Percentiles rank a stretch among this genome's conserved stretches.
Conservation (phyloP, 2,329 filamentous ascomycete species). For the Dactylellina leptospora region DNA sequence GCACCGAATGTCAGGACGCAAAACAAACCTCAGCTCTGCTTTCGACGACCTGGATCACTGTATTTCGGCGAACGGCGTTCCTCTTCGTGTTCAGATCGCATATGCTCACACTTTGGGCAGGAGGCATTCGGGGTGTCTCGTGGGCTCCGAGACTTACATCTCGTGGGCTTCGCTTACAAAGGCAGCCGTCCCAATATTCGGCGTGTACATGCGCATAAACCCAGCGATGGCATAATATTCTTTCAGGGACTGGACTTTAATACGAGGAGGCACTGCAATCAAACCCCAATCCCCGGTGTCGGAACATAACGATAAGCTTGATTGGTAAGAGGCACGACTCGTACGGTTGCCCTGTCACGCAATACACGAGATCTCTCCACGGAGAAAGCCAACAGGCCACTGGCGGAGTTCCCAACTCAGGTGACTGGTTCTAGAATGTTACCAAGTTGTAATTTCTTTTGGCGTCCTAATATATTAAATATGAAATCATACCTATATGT, state of each 20-base stretch:
- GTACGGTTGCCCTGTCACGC: too few species aligned
- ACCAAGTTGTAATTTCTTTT: not conserved
- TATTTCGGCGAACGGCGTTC: not conserved
- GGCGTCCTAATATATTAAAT: not conserved
- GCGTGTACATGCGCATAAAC: constrained; percentile 1
- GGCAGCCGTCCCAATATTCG: constrained; percentile 4
- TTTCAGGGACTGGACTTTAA: not conserved
- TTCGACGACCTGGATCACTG: not conserved
- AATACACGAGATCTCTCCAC: too few species aligned
- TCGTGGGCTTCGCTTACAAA: constrained; percentile 15
- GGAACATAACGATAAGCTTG: not conserved
- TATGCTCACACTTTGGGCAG: constrained; percentile 8
- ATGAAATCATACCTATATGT: too few species aligned
- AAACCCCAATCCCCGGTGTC: not conserved
- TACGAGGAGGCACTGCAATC: constrained; percentile 8
- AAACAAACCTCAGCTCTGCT: not conserved
- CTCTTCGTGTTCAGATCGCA: not conserved
- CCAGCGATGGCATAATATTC: not conserved
- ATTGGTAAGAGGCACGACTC: too few species aligned
- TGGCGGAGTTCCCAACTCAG: not conserved
- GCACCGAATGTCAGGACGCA: constrained; percentile 17
- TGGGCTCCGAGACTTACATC: not conserved
- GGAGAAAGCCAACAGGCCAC: too few species aligned
- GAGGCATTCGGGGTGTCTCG: constrained; percentile 2
- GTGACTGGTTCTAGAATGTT: not conserved